Percentiles rank a stretch among this genome's conserved stretches.
phyloP scores from a whole-genome alignment of 805 yeast species.

The Yamadazyma philogaea region DNA sequence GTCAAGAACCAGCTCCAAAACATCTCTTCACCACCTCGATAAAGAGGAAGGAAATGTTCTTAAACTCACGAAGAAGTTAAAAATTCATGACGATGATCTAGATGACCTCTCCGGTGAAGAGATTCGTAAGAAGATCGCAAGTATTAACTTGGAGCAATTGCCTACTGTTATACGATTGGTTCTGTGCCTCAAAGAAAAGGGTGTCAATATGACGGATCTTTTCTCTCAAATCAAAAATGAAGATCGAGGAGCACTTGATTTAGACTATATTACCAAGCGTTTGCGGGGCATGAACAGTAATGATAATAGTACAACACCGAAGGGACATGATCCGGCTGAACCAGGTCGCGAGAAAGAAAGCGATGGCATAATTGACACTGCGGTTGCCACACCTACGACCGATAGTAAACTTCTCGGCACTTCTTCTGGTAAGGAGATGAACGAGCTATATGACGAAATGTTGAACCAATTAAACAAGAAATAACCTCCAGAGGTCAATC shows the following conservation, averaged over 20 bases:
- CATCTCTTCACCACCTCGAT: slow-evolving; percentile 33
- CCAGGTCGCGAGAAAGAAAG: neutral
- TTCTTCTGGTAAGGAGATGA: slow-evolving; percentile 12
- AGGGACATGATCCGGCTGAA: neutral
- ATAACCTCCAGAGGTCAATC: slow-evolving; percentile 2
- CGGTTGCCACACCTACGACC: slow-evolving; percentile 4
- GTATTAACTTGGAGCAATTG: slow-evolving; percentile 31
- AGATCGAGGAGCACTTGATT: slow-evolving; percentile 12
- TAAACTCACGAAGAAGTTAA: slow-evolving; percentile 29
- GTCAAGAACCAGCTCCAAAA: slow-evolving; percentile 27
- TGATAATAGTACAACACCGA: neutral
- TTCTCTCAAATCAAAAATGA: slow-evolving; percentile 15
- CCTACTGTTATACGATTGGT: slow-evolving; percentile 33
- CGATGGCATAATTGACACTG: slow-evolving; percentile 4
- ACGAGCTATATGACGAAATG: slow-evolving; percentile 23
- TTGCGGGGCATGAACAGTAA: slow-evolving; percentile 9
- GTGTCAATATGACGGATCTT: slow-evolving; percentile 27
- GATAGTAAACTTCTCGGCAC: slow-evolving; percentile 8
- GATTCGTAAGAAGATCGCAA: slow-evolving; percentile 30
- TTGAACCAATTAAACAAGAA: slow-evolving; percentile 14
- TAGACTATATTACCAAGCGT: slow-evolving; percentile 18
- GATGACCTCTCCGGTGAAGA: slow-evolving; percentile 34
- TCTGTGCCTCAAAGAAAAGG: slow-evolving; percentile 28
- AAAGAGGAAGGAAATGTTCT: slow-evolving; percentile 42
- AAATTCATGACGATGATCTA: slow-evolving; percentile 5